These are phyloP conservation scores for Posidonia australis DNA, from an alignment of 106 monocot genomes.

Conservation along the genomic window DNA sequence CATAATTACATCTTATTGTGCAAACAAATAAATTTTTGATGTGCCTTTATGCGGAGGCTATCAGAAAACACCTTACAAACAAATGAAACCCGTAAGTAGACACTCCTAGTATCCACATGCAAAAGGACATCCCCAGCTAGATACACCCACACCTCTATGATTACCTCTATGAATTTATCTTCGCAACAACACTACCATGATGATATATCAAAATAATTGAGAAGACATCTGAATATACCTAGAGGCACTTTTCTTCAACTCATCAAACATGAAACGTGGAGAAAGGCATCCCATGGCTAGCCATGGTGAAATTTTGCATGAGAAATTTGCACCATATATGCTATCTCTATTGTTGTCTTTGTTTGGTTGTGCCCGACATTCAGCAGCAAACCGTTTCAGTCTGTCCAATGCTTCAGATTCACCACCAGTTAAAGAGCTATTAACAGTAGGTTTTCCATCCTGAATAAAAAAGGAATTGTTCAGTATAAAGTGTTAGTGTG, in stretches of 20 bases:
- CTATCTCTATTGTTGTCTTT: slow-evolving; percentile 46
- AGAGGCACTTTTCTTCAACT: slow-evolving; percentile 68
- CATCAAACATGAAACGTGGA: slow-evolving; percentile 92
- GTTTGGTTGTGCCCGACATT: slow-evolving; percentile 57
- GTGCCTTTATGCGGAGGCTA: no score
- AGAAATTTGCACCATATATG: slow-evolving; percentile 98
- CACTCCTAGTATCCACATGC: no score
- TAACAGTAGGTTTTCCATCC: slow-evolving; percentile 54
- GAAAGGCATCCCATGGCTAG: slow-evolving; percentile 90
- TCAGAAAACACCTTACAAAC: no score
- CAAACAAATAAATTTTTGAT: background rate
- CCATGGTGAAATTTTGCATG: slow-evolving; percentile 99
- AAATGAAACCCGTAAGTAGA: no score
- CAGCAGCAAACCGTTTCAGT: slow-evolving; percentile 70
- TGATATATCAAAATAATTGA: background rate
- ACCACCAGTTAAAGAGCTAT: slow-evolving; percentile 69
- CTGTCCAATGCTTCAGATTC: slow-evolving; percentile 85
- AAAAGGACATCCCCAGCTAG: no score
- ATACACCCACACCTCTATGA: no score
- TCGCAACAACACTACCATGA: background rate
- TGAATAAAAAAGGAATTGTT: slow-evolving; percentile 6
- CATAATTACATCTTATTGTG: background rate
- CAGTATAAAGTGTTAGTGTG: no score
- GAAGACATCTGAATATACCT: slow-evolving; percentile 27
- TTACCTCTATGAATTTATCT: no score